These are phyloP conservation scores for Myrmaecium sp. DNA, from an alignment of 2,329 filamentous ascomycete genomes.

Conservation along the genomic window DNA sequence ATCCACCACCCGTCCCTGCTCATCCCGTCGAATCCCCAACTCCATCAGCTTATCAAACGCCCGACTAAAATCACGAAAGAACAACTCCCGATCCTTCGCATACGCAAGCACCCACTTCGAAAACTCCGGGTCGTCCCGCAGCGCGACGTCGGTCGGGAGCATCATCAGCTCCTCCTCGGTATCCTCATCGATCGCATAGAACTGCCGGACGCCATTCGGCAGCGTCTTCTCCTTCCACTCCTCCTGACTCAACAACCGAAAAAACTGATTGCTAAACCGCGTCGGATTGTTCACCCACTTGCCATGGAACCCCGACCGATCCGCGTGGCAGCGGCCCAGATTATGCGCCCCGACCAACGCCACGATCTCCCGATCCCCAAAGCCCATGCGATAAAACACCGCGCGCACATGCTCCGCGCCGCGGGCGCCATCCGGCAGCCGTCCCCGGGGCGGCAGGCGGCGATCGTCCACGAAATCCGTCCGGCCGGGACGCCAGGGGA, in stretches of 20 bases:
- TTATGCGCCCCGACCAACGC: conserved; percentile 40
- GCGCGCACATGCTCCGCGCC: conserved; percentile 37
- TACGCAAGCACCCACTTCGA: conserved; percentile 40
- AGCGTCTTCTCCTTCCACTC: conserved; percentile 39
- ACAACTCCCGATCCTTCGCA: conserved; percentile 42
- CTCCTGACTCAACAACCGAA: conserved; percentile 32
- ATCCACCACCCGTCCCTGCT: conserved; percentile 34
- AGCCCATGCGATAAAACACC: conserved; percentile 44
- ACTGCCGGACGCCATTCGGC: conserved; percentile 37
- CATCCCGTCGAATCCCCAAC: conserved; percentile 41
- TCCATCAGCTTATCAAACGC: conserved; percentile 45
- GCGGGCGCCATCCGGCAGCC: conserved; percentile 37
- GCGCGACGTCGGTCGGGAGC: conserved; percentile 46
- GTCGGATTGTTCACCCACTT: conserved; percentile 45
- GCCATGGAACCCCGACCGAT: conserved; percentile 40
- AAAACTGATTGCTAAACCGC: conserved; percentile 41
- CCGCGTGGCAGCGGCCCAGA: conserved; percentile 37
- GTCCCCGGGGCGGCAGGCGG: conserved; percentile 40
- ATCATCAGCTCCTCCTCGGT: conserved; percentile 44
- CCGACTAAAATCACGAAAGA: conserved; percentile 42
- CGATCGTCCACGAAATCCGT: conserved; percentile 46
- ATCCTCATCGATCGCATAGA: conserved; percentile 42
- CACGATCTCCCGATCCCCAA: conserved; percentile 43
- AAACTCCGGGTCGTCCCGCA: conserved; percentile 37
- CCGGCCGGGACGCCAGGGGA: conserved; percentile 40